Evolutionary conservation across 352 stramenopile genomes (phyloP), one percentile per base, ranked within the genome.

Genomic region (Phytophthora brassicae): DNA sequence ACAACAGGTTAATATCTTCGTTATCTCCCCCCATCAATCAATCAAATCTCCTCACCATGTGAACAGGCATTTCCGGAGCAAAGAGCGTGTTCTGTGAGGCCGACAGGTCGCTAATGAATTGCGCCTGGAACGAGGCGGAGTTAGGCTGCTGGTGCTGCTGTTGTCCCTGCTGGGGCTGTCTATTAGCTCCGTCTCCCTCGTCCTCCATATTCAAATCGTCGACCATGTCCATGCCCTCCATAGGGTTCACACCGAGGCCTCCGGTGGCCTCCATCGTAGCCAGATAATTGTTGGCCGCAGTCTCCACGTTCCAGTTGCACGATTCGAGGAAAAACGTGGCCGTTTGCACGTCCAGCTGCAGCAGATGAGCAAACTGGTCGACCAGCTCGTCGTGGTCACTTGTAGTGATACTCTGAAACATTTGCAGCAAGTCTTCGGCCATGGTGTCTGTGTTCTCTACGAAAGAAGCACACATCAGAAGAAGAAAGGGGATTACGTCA

Each of bases 231-330:
- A 70, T 75, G 2, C 63, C 63, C 23, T 70, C 63, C 49, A 66
- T 66, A n/a, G 38, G 24, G 46, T 71, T 67, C 29, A 64, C 13
- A 6, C 20, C 23, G 16, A 39, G 22, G 6, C 29, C 52, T 36
- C 51, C 58, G 4, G 70, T 57, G 17, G 74, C 68, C 38, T 87
- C 81, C 71, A 88, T 85, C 8, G 84, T 90, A 20, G 64, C 69
- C 28, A 95, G 61, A 56, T 93, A 95, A 56, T 87, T 92, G 56
- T 95, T 95, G 7, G 72, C 84, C 11, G 86, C 86, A 39, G 81
- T 87, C 56, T 95, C 84, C 22, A 95, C 84, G 70, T 95, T 95
- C 86, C 86, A 95, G 72, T 93, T 95, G 52, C 77, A 90, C 59
- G 84, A 92, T 55, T 95, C 86, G 52, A 95, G 78, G 62, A 93